These are phyloP conservation scores for Knufia petricola DNA, from an alignment of 2,329 filamentous ascomycete genomes.

Conservation along the genomic window DNA sequence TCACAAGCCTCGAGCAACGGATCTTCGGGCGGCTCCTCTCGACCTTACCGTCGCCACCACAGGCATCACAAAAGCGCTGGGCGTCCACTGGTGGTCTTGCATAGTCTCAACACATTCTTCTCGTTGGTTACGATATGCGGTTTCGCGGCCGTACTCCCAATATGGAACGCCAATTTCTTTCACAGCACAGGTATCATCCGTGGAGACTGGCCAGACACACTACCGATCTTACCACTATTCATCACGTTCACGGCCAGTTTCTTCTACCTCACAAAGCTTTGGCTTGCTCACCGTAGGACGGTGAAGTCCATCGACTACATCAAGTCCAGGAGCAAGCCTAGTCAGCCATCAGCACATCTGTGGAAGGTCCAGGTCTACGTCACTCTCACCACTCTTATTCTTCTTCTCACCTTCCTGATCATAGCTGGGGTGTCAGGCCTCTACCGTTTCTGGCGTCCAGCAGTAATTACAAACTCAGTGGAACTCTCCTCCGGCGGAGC, in stretches of 20 bases:
- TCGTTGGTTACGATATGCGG: conserved; percentile 24
- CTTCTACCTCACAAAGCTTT: conserved; percentile 11
- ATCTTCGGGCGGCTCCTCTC: neutral
- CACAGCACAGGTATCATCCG: conserved; percentile 22
- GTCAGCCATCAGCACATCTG: conserved; percentile 4
- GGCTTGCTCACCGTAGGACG: conserved; percentile 2
- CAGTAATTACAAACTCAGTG: conserved; percentile 16
- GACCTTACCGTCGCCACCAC: neutral
- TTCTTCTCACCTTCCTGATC: conserved; percentile 22
- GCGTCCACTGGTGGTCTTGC: conserved; percentile 1
- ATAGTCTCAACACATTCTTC: conserved; percentile 17
- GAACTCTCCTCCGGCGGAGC: conserved; percentile 5
- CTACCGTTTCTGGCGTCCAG: conserved; percentile 25
- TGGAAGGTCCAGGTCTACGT: conserved; percentile 14
- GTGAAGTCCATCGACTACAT: conserved; percentile 1
- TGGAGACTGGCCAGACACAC: conserved; percentile 27
- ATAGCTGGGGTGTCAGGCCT: conserved; percentile 25
- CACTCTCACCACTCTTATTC: conserved; percentile 15
- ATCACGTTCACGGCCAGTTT: conserved; percentile 15
- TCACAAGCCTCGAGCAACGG: neutral
- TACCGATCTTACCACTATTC: conserved; percentile 24
- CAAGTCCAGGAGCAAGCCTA: neutral
- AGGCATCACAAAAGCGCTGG: neutral
- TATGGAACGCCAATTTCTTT: conserved; percentile 25
- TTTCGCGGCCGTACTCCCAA: conserved; percentile 24